Evolutionary conservation across 2,329 filamentous ascomycete species (phyloP).

Genomic region (Coccinonectria pachysandricola): DNA sequence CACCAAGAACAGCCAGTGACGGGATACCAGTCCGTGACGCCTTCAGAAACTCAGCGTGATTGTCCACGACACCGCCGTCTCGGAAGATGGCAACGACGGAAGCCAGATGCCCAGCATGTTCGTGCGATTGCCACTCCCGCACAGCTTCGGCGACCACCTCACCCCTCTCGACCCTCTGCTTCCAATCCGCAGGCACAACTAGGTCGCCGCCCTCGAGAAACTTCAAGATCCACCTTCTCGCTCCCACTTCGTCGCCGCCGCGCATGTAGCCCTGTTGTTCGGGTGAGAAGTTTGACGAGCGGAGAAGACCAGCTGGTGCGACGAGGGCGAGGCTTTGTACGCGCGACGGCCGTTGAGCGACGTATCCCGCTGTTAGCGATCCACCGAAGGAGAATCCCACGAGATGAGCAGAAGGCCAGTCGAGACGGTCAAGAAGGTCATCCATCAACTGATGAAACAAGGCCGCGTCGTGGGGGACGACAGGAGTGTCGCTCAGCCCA

Average conservation of each 20-base stretch:
- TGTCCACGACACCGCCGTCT: constrained; percentile 33
- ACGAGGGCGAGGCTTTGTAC: constrained; percentile 29
- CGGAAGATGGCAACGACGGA: constrained; percentile 36
- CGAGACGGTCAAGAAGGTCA: constrained; percentile 26
- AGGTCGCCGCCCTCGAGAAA: constrained; percentile 34
- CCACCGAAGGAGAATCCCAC: constrained; percentile 42
- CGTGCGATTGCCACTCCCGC: constrained; percentile 34
- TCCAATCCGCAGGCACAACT: constrained; percentile 33
- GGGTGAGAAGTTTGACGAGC: constrained; percentile 14
- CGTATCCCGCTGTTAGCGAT: constrained; percentile 28
- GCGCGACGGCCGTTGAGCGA: constrained; percentile 13
- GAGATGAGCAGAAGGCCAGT: constrained; percentile 33
- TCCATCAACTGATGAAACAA: constrained; percentile 35
- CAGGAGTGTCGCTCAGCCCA: constrained; percentile 38
- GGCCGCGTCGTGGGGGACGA: constrained; percentile 26
- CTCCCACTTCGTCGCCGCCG: constrained; percentile 21
- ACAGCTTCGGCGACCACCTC: constrained; percentile 38
- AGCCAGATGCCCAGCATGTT: constrained; percentile 34
- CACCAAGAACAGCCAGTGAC: constrained; percentile 14
- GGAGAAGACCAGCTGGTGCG: constrained; percentile 37
- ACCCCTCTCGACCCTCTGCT: constrained; percentile 27
- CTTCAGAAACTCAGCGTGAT: constrained; percentile 11
- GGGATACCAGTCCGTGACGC: constrained; percentile 6
- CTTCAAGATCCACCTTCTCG: constrained; percentile 25
- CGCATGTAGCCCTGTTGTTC: constrained; percentile 15